Percentiles rank a stretch among this genome's conserved stretches.
Conservation (phyloP, 345 rosid genomes). For the Lepidium didymum region DNA sequence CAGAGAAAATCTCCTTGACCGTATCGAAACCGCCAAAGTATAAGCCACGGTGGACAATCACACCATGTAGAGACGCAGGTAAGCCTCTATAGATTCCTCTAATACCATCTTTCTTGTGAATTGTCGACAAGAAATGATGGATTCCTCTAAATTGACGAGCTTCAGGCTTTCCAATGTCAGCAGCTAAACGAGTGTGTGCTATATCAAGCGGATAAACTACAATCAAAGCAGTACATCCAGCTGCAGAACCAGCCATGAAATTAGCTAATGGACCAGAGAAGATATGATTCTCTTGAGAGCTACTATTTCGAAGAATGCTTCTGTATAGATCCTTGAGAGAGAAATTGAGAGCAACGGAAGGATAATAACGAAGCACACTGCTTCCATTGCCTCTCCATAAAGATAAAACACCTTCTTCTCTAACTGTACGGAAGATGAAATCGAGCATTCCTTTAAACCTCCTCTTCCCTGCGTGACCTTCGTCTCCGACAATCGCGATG, state of each 20-base stretch:
- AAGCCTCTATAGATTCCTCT: slow-evolving; percentile 85
- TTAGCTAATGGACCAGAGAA: slow-evolving; percentile 74
- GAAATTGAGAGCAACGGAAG: slow-evolving; percentile 96
- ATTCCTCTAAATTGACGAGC: slow-evolving; percentile 85
- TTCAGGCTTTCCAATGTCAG: slow-evolving; percentile 70
- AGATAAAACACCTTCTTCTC: slow-evolving; percentile 80
- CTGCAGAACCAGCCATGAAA: slow-evolving; percentile 84
- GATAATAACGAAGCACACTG: slow-evolving; percentile 85
- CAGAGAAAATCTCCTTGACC: slow-evolving; percentile 61
- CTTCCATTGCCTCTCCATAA: slow-evolving; percentile 99
- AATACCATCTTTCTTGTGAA: slow-evolving; percentile 63
- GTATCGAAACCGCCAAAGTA: slow-evolving; percentile 96
- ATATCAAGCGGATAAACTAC: slow-evolving; percentile 90
- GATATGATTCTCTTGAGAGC: slow-evolving; percentile 38
- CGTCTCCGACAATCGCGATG: slow-evolving; percentile 54
- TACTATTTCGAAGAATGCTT: slow-evolving; percentile 54
- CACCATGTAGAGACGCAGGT: slow-evolving; percentile 86
- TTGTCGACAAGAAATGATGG: slow-evolving; percentile 71
- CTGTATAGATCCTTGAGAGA: slow-evolving; percentile 89
- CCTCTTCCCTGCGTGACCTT: slow-evolving; percentile 33
- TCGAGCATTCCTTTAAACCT: slow-evolving; percentile 88
- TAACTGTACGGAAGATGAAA: slow-evolving; percentile 70
- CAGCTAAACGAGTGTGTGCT: slow-evolving; percentile 88
- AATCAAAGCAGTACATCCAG: slow-evolving; percentile 76
- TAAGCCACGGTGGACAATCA: slow-evolving; percentile 76